Conservation (phyloP, 78 protist species). For the Mastigamoeba balamuthi region DNA sequence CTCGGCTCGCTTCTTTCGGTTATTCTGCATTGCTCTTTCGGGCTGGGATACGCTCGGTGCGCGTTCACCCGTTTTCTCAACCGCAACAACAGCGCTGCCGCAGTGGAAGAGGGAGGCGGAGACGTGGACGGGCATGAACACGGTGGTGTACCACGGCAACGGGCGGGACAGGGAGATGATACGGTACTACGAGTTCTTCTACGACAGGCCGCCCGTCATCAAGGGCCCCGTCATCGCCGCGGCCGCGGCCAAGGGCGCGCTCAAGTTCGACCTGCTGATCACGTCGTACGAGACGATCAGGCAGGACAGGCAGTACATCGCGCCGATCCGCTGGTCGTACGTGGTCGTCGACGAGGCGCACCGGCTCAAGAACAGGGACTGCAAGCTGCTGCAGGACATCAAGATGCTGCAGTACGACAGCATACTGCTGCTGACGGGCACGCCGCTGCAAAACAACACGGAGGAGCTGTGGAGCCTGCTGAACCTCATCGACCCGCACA, state of each 20-base stretch:
- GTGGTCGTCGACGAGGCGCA: constrained; percentile 91
- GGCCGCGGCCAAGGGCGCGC: constrained; percentile 9
- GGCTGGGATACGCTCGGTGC: too few species aligned
- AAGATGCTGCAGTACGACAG: constrained; percentile 20
- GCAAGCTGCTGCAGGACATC: constrained; percentile 43
- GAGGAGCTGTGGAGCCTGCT: constrained; percentile 67
- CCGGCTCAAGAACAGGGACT: constrained; percentile 43
- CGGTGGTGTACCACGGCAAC: constrained; percentile 4
- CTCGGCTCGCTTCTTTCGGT: too few species aligned
- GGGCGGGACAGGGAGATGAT: background rate
- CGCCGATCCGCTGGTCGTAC: constrained; percentile 35
- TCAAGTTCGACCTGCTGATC: constrained; percentile 51
- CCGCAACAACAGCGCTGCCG: constrained; percentile 71
- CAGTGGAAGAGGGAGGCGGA: constrained; percentile 89
- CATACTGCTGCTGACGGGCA: constrained; percentile 73
- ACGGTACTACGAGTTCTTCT: background rate
- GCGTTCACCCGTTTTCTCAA: too few species aligned
- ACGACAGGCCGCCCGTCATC: constrained; percentile 49
- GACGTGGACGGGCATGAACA: constrained; percentile 37
- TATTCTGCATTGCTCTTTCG: too few species aligned
- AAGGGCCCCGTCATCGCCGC: constrained; percentile 2
- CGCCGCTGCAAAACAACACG: constrained; percentile 71
- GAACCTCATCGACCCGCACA: constrained; percentile 56
- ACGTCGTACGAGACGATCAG: constrained; percentile 62
- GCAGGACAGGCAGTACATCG: constrained; percentile 11